Percentiles rank a stretch among this genome's conserved stretches.
Evolutionary conservation across 805 yeast genomes (phyloP).

Genomic region (Wickerhamomyces queroliae): DNA sequence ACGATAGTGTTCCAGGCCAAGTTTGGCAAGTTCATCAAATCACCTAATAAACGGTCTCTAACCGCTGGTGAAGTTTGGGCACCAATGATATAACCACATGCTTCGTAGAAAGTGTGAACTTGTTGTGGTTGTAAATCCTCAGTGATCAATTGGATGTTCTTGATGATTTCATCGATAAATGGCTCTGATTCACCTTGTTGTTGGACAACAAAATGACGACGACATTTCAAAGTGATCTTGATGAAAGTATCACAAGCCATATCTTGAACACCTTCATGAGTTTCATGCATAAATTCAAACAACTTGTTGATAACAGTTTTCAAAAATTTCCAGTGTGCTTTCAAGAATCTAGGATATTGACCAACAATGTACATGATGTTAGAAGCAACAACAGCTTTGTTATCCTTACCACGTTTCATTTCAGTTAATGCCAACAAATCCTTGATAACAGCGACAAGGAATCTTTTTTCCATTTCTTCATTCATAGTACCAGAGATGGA

Average conservation of each 20-base stretch:
- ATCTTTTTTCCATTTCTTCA: conserved; percentile 94
- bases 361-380: conserved; percentile 99
- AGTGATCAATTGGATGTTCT: conserved; percentile 77
- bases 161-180: conserved; percentile 84
- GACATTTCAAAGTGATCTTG: conserved; percentile 92
- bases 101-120: conserved; percentile 95
- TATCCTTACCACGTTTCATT: conserved; percentile 94
- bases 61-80: conserved; percentile 71
- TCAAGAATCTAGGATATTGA: conserved; percentile 94
- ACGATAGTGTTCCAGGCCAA: conserved; percentile 92
- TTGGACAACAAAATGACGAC: conserved; percentile 85
- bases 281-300: conserved; percentile 98
- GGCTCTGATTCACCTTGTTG: conserved; percentile 87
- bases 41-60: conserved; percentile 66
- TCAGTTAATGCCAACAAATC: conserved; percentile 89
- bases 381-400: conserved; percentile 99
- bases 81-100: conserved; percentile 89
- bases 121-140: conserved; percentile 95
- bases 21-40: conserved; percentile 88
- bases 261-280: conserved; percentile 99
- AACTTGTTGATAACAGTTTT: conserved; percentile 93
- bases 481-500: conserved; percentile 98
- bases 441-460: conserved; percentile 87
- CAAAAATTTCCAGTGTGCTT: conserved; percentile 97
- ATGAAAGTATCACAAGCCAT: conserved; percentile 99